phyloP scores from a whole-genome alignment of 2,329 filamentous ascomycete genomes.

The Plenodomus lindquistii region DNA sequence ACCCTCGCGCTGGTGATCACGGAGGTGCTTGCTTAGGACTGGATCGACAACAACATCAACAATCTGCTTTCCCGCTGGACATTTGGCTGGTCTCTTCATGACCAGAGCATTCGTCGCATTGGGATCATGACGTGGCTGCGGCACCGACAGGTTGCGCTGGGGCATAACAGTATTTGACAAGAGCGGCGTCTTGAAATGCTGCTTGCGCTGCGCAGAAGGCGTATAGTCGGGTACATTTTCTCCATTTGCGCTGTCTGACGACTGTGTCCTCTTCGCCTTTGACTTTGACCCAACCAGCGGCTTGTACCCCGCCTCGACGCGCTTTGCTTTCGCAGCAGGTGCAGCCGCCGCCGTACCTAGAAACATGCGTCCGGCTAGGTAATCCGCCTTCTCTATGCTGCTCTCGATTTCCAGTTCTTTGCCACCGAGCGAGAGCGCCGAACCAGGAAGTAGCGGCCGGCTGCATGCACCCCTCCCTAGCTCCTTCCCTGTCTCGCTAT shows the following conservation, averaged over 20 bases:
- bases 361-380: constrained; percentile 54
- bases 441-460: constrained; percentile 62
- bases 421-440: constrained; percentile 63
- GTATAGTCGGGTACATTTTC: constrained; percentile 44
- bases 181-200: constrained; percentile 66
- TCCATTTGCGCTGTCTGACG: constrained; percentile 2
- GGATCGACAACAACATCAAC: constrained; percentile 77
- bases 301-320: constrained; percentile 19
- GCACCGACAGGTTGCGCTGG: constrained; percentile 51
- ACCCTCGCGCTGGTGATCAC: constrained; percentile 70
- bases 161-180: constrained; percentile 57
- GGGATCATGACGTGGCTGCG: constrained; percentile 69
- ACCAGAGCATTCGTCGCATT: constrained; percentile 63
- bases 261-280: constrained; percentile 22
- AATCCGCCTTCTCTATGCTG: constrained; percentile 63
- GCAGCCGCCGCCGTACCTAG: constrained; percentile 31
- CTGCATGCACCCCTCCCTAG: constrained; percentile 63
- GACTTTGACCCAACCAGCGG: constrained; percentile 10
- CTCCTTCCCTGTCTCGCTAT: constrained; percentile 63
- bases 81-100: constrained; percentile 64
- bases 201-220: constrained; percentile 45
- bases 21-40: constrained; percentile 63
- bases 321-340: constrained; percentile 23
- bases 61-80: constrained; percentile 64
- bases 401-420: constrained; percentile 72